Evolutionary conservation across 2,329 filamentous ascomycete species (phyloP).

Genomic region (Ceratocystis alfenasii): DNA sequence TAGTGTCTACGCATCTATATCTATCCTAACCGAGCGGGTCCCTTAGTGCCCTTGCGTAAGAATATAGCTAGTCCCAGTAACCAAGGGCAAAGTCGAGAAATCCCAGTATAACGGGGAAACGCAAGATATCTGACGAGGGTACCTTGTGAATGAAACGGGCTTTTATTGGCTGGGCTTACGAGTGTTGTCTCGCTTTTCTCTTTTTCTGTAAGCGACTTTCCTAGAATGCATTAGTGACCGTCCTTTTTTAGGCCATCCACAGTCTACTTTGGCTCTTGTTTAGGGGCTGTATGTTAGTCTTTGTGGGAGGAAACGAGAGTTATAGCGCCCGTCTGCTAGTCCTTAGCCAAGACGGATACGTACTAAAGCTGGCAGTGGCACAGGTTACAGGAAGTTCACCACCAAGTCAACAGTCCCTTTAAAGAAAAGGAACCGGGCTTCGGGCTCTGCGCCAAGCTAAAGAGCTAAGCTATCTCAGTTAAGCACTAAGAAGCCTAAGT

Average conservation of each 20-base stretch:
- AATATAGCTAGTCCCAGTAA: neutral
- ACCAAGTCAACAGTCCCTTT: neutral
- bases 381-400: neutral
- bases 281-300: no score
- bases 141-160: neutral
- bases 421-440: no score
- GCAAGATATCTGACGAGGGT: neutral
- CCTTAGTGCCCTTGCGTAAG: neutral
- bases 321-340: neutral
- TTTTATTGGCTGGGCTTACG: neutral
- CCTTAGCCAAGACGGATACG: neutral
- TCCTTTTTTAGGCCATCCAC: no score
- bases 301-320: neutral
- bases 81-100: neutral
- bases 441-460: no score
- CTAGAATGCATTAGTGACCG: no score
- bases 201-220: no score
- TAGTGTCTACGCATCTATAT: neutral
- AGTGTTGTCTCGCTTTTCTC: slow-evolving; percentile 5
- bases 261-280: no score
- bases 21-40: neutral
- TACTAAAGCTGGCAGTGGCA: slow-evolving; percentile 1
- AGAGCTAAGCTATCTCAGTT: no score
- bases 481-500: no score
- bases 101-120: neutral